Evolutionary conservation across 176 grass and related monocot species (phyloP), one percentile per base, ranked within the genome.

Genomic region (Leersia perrieri): DNA sequence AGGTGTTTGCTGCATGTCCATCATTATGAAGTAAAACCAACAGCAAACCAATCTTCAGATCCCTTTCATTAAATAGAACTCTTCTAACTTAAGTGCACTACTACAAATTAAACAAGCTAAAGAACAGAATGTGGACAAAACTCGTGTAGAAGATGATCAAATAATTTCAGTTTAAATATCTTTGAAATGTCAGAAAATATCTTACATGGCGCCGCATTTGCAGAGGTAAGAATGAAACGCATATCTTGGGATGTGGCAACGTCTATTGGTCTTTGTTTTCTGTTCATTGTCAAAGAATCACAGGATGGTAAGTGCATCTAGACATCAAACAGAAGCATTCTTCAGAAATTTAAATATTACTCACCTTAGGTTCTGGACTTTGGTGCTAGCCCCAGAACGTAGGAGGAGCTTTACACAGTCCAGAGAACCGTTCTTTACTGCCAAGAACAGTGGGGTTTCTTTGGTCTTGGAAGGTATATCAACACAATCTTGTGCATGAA

Each of bases 361-460:
- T 5, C 66, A 92, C 90, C 86, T 80, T 38, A 92, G 83, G 63
- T 92, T 92, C 33, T 76, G 42, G 58, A 80, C 86, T 82, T 89
- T 81, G 30, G 74, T 85, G 68, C 86, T 85, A 33, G 86, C 86
- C 31, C 90, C 90, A 60, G 69, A 92, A 72, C 74, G 83, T 74
- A 92, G 47, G 31, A 89, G 83, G 38, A 92, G 73, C 68, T 86
- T 75, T 67, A 82, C 90, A 79, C 75, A 92, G 55, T 85, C 58
- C 40, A 86, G 16, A 75, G 63, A 89, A 75, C 79, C 86, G 33
- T 81, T 89, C 64, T 86, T 92, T 42, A 89, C 83, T 70, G 86
- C 90, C 60, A 88, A 82, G 75, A 92, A 89, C 47, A 92, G 44
- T 75, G 86, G 90, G 4, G 90, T 92, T 83, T 92, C 90, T 80